Evolutionary conservation across 1,284 basidiomycete species (phyloP).

Genomic region (Flammula alnicola): DNA sequence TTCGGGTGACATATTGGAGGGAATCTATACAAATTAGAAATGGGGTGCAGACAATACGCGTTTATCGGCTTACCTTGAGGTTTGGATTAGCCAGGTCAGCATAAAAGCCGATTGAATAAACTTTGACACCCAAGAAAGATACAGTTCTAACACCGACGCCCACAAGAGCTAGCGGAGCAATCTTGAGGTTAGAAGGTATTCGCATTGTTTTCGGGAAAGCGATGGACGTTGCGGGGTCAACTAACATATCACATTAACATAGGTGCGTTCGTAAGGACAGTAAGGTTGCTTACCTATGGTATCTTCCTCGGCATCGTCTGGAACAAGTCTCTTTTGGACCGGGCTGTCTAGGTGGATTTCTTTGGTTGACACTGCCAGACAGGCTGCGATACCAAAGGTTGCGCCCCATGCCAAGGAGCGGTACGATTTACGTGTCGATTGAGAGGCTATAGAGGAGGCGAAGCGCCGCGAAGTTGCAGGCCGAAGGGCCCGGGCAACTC

Average conservation of each 20-base stretch:
- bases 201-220: slow-evolving; percentile 68
- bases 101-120: slow-evolving; percentile 88
- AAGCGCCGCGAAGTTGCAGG: slow-evolving; percentile 12
- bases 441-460: slow-evolving; percentile 10
- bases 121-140: slow-evolving; percentile 80
- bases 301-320: slow-evolving; percentile 24
- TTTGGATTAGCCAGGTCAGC: slow-evolving; percentile 71
- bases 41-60: neutral
- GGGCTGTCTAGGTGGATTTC: slow-evolving; percentile 37
- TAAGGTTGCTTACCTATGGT: slow-evolving; percentile 19
- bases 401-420: slow-evolving; percentile 29
- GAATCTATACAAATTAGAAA: slow-evolving; percentile 29
- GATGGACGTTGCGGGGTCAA: slow-evolving; percentile 74
- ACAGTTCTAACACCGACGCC: slow-evolving; percentile 87
- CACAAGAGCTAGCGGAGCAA: slow-evolving; percentile 69
- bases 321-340: slow-evolving; percentile 9
- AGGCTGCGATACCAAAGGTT: slow-evolving; percentile 20
- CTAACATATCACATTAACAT: slow-evolving; percentile 36
- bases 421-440: slow-evolving; percentile 10
- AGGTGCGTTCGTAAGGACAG: neutral
- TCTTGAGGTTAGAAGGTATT: slow-evolving; percentile 62
- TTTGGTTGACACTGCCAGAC: slow-evolving; percentile 20
- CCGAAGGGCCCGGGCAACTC: slow-evolving; percentile 18
- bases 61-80: slow-evolving; percentile 47
- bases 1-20: slow-evolving; percentile 53